phyloP scores from a whole-genome alignment of 768 basidiomycete genomes.

The Pulveroboletus sp. region DNA sequence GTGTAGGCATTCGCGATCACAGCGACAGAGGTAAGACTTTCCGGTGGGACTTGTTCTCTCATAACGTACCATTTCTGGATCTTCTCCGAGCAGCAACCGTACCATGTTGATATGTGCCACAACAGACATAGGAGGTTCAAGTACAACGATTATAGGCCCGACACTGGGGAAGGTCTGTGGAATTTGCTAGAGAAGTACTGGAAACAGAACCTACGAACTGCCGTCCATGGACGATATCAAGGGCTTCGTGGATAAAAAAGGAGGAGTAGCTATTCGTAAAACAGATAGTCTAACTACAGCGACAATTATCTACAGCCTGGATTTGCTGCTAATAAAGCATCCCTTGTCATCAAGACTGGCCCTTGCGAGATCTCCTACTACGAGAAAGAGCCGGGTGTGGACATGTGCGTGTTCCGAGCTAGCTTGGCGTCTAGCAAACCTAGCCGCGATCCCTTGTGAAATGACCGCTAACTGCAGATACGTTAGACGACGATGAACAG shows the following conservation, averaged over 20 bases:
- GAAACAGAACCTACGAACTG: slow-evolving; percentile 10
- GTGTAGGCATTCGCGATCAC: slow-evolving; percentile 37
- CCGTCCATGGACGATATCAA: slow-evolving; percentile 12
- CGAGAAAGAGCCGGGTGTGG: slow-evolving; percentile 44
- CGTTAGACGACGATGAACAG: background rate
- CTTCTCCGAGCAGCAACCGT: slow-evolving; percentile 22
- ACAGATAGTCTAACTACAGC: background rate
- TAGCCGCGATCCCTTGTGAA: slow-evolving; percentile 85
- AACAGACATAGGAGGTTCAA: slow-evolving; percentile 6
- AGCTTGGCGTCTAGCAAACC: slow-evolving; percentile 80
- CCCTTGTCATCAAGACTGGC: slow-evolving; percentile 54
- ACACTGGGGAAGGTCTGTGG: slow-evolving; percentile 19
- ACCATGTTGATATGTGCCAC: slow-evolving; percentile 18
- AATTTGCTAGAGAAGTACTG: slow-evolving; percentile 18
- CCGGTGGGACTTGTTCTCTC: background rate
- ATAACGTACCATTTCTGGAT: slow-evolving; percentile 9
- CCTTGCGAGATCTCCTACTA: slow-evolving; percentile 62
- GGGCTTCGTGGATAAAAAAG: slow-evolving; percentile 20
- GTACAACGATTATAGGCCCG: slow-evolving; percentile 16
- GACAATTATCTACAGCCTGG: slow-evolving; percentile 23
- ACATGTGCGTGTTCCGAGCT: slow-evolving; percentile 73
- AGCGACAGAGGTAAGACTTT: slow-evolving; percentile 29
- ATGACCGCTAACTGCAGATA: slow-evolving; percentile 65
- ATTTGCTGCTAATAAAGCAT: slow-evolving; percentile 16
- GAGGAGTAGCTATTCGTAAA: slow-evolving; percentile 11